Conservation (phyloP, 2,329 filamentous ascomycete species). For the Cladosporium sp. region DNA sequence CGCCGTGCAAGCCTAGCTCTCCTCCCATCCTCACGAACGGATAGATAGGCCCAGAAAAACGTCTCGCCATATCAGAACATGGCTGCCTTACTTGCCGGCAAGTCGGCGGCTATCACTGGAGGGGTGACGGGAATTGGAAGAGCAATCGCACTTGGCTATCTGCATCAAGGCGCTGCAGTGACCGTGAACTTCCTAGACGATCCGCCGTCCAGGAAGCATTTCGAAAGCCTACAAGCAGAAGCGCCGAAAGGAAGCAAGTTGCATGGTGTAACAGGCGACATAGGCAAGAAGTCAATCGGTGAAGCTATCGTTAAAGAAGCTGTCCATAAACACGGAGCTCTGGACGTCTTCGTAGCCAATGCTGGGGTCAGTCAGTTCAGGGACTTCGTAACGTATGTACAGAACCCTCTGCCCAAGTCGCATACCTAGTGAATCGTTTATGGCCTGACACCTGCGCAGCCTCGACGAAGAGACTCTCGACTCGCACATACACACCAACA, state of each 20-base stretch:
- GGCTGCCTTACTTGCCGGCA: conserved; percentile 58
- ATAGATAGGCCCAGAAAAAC: too few species aligned
- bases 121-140: conserved; percentile 82
- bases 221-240: conserved; percentile 31
- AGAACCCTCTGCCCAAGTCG: too few species aligned
- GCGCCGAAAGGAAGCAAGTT: not conserved
- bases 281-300: conserved; percentile 70
- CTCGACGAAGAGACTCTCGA: conserved; percentile 5
- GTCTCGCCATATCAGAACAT: not conserved
- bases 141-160: conserved; percentile 75
- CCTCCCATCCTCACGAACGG: too few species aligned
- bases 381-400: conserved; percentile 67
- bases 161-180: conserved; percentile 70
- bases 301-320: conserved; percentile 62
- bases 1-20: too few species aligned
- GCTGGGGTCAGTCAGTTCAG: conserved; percentile 85
- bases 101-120: conserved; percentile 81
- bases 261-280: conserved; percentile 68
- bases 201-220: conserved; percentile 44
- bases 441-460: not conserved
- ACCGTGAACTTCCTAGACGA: conserved; percentile 73
- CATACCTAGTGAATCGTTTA: too few species aligned
- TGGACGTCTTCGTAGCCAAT: conserved; percentile 76
- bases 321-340: conserved; percentile 54
- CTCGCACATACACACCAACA: conserved; percentile 70